Conservation (phyloP, 1,139 yeast species). For the Debaryomyces subglobosus region DNA sequence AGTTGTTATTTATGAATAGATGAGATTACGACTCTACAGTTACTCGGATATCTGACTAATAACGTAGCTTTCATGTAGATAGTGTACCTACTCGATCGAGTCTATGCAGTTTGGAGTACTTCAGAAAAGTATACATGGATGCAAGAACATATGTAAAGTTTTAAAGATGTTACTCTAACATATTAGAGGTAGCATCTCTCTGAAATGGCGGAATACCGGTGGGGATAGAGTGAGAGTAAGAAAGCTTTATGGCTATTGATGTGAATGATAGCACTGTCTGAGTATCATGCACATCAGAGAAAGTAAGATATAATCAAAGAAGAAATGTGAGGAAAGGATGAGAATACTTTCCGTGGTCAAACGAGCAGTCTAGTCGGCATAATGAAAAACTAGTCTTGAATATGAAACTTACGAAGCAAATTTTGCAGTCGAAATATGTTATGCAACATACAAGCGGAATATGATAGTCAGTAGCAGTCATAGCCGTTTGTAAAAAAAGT, state of each 20-base stretch:
- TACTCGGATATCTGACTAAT: constrained; percentile 24
- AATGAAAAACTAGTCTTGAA: background rate
- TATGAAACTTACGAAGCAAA: background rate
- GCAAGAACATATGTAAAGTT: background rate
- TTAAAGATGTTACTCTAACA: background rate
- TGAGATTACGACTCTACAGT: constrained; percentile 35
- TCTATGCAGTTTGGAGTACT: background rate
- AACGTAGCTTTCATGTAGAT: background rate
- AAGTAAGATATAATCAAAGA: background rate
- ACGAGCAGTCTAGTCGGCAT: background rate
- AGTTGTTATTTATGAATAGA: constrained; percentile 25
- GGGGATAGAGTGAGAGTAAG: no score
- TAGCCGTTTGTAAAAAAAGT: background rate
- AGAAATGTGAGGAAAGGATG: background rate
- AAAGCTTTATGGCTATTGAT: no score
- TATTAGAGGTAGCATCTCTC: background rate
- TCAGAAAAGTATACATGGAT: no score
- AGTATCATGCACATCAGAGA: background rate
- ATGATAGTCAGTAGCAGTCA: background rate
- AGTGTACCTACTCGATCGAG: background rate
- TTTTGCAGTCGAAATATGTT: background rate
- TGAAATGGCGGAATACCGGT: background rate
- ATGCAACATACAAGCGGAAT: background rate
- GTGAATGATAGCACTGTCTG: background rate
- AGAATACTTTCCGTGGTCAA: background rate